phyloP scores from a whole-genome alignment of 305 asterid genomes.

The Ilex paraguariensis region DNA sequence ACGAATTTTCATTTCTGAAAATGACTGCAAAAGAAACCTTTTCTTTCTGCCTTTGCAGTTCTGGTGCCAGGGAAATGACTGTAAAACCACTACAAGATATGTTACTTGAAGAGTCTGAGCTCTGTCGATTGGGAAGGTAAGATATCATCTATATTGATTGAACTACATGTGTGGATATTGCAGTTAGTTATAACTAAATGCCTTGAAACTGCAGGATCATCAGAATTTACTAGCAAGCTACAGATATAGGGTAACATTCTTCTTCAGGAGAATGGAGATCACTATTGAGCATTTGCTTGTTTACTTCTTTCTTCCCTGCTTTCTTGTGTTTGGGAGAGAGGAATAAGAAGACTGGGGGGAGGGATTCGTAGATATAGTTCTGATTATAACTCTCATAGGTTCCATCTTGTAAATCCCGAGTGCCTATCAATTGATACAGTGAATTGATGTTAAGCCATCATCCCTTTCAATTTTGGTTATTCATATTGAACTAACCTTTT shows the following conservation, averaged over 20 bases:
- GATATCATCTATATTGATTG: background rate
- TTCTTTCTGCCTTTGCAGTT: constrained; percentile 25
- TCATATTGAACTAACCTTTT: no score
- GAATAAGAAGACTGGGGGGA: background rate
- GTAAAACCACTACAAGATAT: constrained; percentile 53
- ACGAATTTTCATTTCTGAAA: background rate
- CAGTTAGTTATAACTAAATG: background rate
- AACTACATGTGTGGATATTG: background rate
- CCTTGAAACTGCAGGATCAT: constrained; percentile 32
- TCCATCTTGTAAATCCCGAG: no score
- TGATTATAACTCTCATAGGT: no score
- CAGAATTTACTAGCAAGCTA: constrained; percentile 24
- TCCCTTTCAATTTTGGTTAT: no score
- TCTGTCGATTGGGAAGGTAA: constrained; percentile 71
- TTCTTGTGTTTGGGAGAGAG: background rate
- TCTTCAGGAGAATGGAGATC: background rate
- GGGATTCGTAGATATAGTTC: background rate
- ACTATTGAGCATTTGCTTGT: background rate
- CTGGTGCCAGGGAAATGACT: constrained; percentile 23
- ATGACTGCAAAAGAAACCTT: background rate
- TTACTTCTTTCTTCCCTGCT: background rate
- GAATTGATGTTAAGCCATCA: no score
- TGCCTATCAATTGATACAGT: no score
- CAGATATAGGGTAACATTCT: background rate
- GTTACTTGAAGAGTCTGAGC: constrained; percentile 89